These are phyloP conservation scores for Helminthosporium solani DNA, from an alignment of 2,329 filamentous ascomycete species.

Conservation along the genomic window DNA sequence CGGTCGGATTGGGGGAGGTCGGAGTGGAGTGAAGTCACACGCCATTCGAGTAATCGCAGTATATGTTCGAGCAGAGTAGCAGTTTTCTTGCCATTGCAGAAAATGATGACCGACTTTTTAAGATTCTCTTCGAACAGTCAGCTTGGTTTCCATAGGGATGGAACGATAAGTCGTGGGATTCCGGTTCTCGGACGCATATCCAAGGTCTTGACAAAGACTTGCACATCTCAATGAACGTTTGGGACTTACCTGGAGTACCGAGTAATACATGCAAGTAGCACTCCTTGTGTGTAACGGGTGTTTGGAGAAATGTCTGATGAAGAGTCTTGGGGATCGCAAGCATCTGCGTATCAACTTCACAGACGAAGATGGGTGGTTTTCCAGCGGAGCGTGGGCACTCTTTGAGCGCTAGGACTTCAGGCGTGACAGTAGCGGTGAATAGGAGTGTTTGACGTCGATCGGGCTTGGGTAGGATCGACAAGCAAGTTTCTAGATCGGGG, in stretches of 20 bases:
- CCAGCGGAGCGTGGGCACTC: slow-evolving; percentile 70
- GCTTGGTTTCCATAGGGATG: background rate
- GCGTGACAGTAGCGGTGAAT: slow-evolving; percentile 93
- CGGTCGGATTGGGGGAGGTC: slow-evolving; percentile 81
- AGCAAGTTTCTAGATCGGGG: slow-evolving; percentile 87
- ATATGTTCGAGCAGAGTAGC: slow-evolving; percentile 88
- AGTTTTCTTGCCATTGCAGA: slow-evolving; percentile 88
- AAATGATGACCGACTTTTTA: slow-evolving; percentile 80
- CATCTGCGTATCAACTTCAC: slow-evolving; percentile 73
- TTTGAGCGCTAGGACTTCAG: slow-evolving; percentile 85
- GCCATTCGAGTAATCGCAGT: slow-evolving; percentile 80
- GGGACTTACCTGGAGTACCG: slow-evolving; percentile 57
- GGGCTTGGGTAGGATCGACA: slow-evolving; percentile 76
- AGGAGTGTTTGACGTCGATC: slow-evolving; percentile 84
- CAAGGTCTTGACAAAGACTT: too few relatives aligned
- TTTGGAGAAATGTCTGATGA: slow-evolving; percentile 79
- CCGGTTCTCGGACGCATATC: too few relatives aligned
- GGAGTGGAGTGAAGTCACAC: slow-evolving; percentile 89
- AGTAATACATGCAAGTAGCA: slow-evolving; percentile 92
- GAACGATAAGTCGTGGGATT: too few relatives aligned
- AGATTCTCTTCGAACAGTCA: slow-evolving; percentile 59
- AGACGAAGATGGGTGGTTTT: slow-evolving; percentile 79
- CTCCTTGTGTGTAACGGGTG: slow-evolving; percentile 89
- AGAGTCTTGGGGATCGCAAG: slow-evolving; percentile 80
- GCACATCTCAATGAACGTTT: too few relatives aligned